A percentile compares a stretch with the other conserved stretches of the same genome.
Evolutionary conservation across 1,284 basidiomycete genomes (phyloP).

Genomic region (Apiotrichum mycotoxinovorans): DNA sequence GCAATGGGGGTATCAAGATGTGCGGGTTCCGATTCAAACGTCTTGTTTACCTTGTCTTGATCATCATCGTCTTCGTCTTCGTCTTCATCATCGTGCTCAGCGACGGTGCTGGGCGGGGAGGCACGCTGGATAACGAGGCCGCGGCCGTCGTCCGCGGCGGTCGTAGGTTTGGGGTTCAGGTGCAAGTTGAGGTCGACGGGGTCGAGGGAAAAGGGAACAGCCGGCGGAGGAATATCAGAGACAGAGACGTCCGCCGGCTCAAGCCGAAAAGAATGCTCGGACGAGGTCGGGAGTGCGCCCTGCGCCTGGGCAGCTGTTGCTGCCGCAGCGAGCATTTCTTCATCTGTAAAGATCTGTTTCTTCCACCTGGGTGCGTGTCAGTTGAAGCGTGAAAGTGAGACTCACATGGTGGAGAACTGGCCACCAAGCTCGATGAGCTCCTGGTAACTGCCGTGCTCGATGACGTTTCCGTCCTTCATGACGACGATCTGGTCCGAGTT

Average conservation of each 20-base stretch:
- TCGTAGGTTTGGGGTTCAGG: not conserved
- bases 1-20: not conserved
- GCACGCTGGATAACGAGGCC: constrained; percentile 6
- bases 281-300: not conserved
- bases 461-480: constrained; percentile 74
- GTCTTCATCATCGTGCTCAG: constrained; percentile 8
- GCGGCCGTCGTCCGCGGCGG: not conserved
- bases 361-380: constrained; percentile 40
- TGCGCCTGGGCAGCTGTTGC: not conserved
- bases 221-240: not conserved
- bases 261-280: not conserved
- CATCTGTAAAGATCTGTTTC: constrained; percentile 47
- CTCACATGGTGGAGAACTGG: constrained; percentile 43
- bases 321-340: constrained; percentile 33
- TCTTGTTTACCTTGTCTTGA: not conserved
- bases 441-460: constrained; percentile 83
- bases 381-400: not conserved
- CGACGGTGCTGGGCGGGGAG: constrained; percentile 14
- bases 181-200: not conserved
- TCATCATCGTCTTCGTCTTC: not conserved
- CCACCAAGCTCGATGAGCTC: constrained; percentile 63
- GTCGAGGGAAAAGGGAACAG: not conserved
- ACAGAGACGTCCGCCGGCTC: not conserved
- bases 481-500: constrained; percentile 79
- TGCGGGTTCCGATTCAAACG: not conserved